A percentile compares a stretch with the other conserved stretches of the same genome.
Evolutionary conservation across 805 yeast species (phyloP).

Genomic region (Nakazawaea anatomiae): DNA sequence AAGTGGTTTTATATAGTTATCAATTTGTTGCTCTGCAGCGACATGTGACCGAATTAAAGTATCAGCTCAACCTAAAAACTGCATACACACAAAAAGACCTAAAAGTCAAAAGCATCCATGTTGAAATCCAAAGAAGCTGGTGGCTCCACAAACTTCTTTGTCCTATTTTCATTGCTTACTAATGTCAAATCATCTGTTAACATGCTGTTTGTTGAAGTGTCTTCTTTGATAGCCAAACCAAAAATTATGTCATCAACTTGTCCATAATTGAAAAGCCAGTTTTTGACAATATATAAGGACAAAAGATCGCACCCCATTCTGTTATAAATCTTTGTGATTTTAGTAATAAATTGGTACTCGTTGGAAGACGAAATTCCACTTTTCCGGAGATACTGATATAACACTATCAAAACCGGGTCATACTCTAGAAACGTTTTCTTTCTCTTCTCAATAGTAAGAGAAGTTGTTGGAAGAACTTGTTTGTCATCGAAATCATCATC

Average conservation of each 20-base stretch:
- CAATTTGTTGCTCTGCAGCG: neutral
- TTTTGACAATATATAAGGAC: slow-evolving; percentile 52
- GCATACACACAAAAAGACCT: slow-evolving; percentile 12
- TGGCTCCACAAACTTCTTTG: slow-evolving; percentile 3
- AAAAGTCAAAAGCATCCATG: slow-evolving; percentile 66
- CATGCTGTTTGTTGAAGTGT: neutral
- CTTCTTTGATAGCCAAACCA: neutral
- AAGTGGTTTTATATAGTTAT: neutral
- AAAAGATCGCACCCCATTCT: slow-evolving; percentile 91
- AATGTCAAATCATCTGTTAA: slow-evolving; percentile 3
- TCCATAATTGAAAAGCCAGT: slow-evolving; percentile 54
- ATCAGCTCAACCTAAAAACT: neutral
- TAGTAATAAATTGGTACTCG: slow-evolving; percentile 59
- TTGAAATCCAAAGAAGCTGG: slow-evolving; percentile 60
- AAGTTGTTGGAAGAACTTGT: slow-evolving; percentile 20
- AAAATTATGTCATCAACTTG: slow-evolving; percentile 10
- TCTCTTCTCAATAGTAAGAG: slow-evolving; percentile 22
- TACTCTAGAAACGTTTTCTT: slow-evolving; percentile 48
- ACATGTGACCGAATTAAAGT: neutral
- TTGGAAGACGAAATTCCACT: slow-evolving; percentile 31
- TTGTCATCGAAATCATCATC: slow-evolving; percentile 6
- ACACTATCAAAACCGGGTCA: slow-evolving; percentile 73
- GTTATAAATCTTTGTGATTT: slow-evolving; percentile 61
- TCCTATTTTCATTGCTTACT: neutral
- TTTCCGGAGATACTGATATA: slow-evolving; percentile 58